Evolutionary conservation across 2,329 filamentous ascomycete species (phyloP).

Genomic region (Colletotrichum limetticola): DNA sequence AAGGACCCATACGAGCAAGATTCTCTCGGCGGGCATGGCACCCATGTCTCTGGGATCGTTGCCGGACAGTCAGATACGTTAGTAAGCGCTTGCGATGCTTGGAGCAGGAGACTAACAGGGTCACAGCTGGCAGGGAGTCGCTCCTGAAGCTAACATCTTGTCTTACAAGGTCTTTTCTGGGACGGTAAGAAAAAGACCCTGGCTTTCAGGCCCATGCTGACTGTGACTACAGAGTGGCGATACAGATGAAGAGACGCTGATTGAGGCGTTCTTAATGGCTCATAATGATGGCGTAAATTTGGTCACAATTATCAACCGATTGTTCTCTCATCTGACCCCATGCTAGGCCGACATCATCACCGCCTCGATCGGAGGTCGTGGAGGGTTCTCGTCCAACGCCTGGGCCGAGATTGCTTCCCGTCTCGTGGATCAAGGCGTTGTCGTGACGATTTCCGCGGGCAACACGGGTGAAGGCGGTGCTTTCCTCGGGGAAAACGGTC

Average conservation of each 20-base stretch:
- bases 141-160: conserved; percentile 42
- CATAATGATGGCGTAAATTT: conserved; percentile 41
- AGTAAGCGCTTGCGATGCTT: neutral
- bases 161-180: conserved; percentile 45
- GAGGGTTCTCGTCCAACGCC: conserved; percentile 40
- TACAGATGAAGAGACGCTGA: conserved; percentile 43
- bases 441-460: conserved; percentile 53
- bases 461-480: conserved; percentile 53
- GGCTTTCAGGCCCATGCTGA: neutral
- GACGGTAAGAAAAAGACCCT: neutral
- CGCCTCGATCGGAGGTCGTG: conserved; percentile 44
- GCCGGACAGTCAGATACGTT: conserved; percentile 33
- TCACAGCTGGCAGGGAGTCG: conserved; percentile 38
- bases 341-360: conserved; percentile 46
- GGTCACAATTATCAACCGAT: fast-evolving
- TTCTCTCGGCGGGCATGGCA: conserved; percentile 46
- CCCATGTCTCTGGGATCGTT: conserved; percentile 47
- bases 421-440: conserved; percentile 52
- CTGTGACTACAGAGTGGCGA: conserved; percentile 3
- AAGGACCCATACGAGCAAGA: conserved; percentile 46
- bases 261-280: conserved; percentile 44
- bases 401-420: conserved; percentile 51
- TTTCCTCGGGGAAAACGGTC: conserved; percentile 51
- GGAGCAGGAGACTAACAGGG: too few species aligned
- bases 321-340: neutral